phyloP scores from a whole-genome alignment of 495 filamentous ascomycete species.

The Baudoinia panamericana region DNA sequence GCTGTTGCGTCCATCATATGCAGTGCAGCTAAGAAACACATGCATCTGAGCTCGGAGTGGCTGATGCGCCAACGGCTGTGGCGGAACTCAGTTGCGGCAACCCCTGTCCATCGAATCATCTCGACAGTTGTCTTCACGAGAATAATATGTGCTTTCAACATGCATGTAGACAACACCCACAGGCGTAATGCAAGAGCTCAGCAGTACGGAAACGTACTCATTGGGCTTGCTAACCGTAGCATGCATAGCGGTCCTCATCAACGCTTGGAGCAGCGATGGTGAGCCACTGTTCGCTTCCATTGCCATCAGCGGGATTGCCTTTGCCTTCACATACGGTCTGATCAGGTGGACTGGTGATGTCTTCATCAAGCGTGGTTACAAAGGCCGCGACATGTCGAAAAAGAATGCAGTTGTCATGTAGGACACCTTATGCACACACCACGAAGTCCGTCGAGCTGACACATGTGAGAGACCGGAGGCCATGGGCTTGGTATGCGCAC shows the following conservation, averaged over 20 bases:
- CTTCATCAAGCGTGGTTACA: constrained; percentile 79
- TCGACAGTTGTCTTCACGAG: constrained; percentile 1
- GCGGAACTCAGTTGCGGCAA: neutral
- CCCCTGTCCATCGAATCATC: neutral
- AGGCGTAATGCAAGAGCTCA: constrained; percentile 37
- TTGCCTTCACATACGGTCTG: constrained; percentile 62
- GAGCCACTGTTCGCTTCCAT: constrained; percentile 80
- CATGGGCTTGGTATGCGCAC: constrained; percentile 92
- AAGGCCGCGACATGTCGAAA: constrained; percentile 85
- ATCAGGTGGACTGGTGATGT: constrained; percentile 89
- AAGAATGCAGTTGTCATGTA: constrained; percentile 60
- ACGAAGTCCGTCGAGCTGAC: constrained; percentile 8
- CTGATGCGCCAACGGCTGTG: constrained; percentile 1
- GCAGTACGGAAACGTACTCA: constrained; percentile 52
- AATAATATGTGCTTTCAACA: too few relatives aligned
- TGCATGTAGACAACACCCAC: neutral
- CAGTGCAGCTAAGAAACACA: too few relatives aligned
- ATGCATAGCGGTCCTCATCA: constrained; percentile 60
- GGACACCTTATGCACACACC: constrained; percentile 17
- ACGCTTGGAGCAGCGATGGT: constrained; percentile 74
- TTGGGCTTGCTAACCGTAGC: constrained; percentile 55
- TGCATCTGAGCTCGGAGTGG: too few relatives aligned
- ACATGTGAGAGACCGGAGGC: constrained; percentile 59
- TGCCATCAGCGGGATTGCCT: constrained; percentile 74
- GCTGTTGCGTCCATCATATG: too few relatives aligned